Base-by-base conservation (phyloP, 352 stramenopile genomes). In the Phytophthora brassicae region DNA sequence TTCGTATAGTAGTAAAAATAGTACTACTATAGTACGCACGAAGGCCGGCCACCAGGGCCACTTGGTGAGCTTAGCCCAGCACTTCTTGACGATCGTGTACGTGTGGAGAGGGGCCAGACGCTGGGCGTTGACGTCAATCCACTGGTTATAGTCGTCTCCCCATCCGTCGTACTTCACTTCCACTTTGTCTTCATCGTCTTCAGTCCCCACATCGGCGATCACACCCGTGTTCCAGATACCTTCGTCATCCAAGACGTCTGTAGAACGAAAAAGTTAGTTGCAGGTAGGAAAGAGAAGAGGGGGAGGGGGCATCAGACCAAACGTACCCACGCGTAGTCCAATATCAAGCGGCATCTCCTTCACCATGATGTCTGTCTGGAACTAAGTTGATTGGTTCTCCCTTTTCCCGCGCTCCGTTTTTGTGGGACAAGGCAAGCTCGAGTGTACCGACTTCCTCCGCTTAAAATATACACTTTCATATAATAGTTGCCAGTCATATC, bases 161-260 rank as follows among this genome's bases (percentile, higher is more conserved):
- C 84, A 93, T 31, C 84, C 84, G 59, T 93, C 84, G 71, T 93
- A 93, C 69, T 90, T 90, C 64, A 93, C 77, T 64, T 93, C 80
- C 16, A 89, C 83, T 74, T 88, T 68, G 35, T 72, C 56, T 19
- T 62, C 56, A 9, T 64, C 53, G 22, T 81, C 72, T 43, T 88
- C 80, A 39, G 81, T 73, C 38, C 74, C 81, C 50, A 90, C 75
- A 59, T 92, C 82, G 36, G 79, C 74, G 60, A 92, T 80, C 19
- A 74, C 38, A 26, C 78, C 84, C 23, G 82, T 91, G 71, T 93
- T 93, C 84, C 84, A 93, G 48, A 91, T 93, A 26, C 84, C 84
- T 46, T 93, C 84, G 41, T 88, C 85, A 58, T 93, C 84, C 58
- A 93, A 67, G 48, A 91, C 76, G 56, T 93, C 84, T 91, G 47